Percentiles rank a stretch among this genome's conserved stretches.
These are phyloP conservation scores for Lodderomyces metapsilosis DNA, from an alignment of 1,139 yeast species.

Conservation along the genomic window DNA sequence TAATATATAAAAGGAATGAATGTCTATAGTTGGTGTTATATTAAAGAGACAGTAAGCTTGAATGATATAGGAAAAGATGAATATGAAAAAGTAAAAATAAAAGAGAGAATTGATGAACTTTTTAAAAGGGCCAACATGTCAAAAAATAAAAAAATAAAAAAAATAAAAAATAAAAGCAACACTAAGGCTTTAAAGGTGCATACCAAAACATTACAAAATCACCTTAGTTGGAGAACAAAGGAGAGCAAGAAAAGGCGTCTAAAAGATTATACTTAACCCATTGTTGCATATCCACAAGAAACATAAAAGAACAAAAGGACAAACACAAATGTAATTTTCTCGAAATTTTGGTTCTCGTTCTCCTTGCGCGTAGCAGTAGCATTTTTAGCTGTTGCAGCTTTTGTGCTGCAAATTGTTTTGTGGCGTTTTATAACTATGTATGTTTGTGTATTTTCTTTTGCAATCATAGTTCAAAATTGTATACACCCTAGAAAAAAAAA, in stretches of 20 bases:
- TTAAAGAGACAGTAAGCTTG: not conserved
- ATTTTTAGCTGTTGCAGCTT: not conserved
- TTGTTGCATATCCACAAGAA: not conserved
- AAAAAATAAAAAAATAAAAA: not conserved
- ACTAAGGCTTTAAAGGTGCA: not conserved
- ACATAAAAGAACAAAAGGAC: too few relatives aligned
- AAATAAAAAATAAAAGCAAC: not conserved
- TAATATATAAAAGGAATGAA: constrained; percentile 4
- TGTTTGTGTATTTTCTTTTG: too few relatives aligned
- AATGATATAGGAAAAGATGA: not conserved
- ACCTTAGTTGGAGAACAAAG: too few relatives aligned
- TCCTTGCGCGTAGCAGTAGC: not conserved
- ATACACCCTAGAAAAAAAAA: too few relatives aligned
- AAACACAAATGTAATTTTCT: too few relatives aligned
- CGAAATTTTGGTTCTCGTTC: not conserved
- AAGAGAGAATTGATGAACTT: too few relatives aligned
- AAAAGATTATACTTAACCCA: not conserved
- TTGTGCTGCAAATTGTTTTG: not conserved
- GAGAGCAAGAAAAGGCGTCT: not conserved
- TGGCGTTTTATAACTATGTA: too few relatives aligned
- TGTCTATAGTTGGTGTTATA: constrained; percentile 4
- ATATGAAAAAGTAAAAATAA: not conserved
- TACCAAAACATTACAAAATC: not conserved
- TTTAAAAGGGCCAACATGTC: too few relatives aligned
- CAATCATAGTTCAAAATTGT: not conserved